A percentile compares a stretch with the other conserved stretches of the same genome.
phyloP scores from a whole-genome alignment of 306 rosid genomes.

The Castanea crenata region DNA sequence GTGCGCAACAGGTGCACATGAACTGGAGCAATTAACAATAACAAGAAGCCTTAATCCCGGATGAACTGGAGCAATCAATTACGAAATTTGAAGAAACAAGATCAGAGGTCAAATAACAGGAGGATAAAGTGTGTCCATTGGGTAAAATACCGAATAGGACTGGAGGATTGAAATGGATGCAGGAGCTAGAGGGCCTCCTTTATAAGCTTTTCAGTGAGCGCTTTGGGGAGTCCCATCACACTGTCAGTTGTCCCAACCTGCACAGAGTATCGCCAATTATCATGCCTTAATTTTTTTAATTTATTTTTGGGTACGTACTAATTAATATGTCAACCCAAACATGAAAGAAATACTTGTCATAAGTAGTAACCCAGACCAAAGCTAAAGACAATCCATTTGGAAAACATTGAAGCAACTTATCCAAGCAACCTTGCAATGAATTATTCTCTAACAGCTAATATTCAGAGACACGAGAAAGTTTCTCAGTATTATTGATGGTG shows the following conservation, averaged over 20 bases:
- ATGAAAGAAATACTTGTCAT: not conserved
- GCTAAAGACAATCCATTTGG: not conserved
- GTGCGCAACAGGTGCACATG: not conserved
- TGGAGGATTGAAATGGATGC: constrained; percentile 3
- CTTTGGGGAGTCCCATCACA: constrained; percentile 95
- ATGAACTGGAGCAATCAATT: not conserved
- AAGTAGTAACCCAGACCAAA: constrained; percentile 2
- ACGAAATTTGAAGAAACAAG: constrained; percentile 9
- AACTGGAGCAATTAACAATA: not conserved
- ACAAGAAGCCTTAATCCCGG: no score
- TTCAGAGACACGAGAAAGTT: not conserved
- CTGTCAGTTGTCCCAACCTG: constrained; percentile 96
- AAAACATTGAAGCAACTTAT: not conserved
- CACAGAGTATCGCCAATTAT: constrained; percentile 27
- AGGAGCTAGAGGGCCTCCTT: constrained; percentile 56
- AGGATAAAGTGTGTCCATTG: not conserved
- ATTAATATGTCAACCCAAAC: not conserved
- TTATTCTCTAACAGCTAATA: not conserved
- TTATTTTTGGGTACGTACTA: no score
- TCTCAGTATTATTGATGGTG: not conserved
- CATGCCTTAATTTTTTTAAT: no score
- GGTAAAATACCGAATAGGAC: constrained; percentile 16
- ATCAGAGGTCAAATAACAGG: constrained; percentile 7
- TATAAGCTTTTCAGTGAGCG: constrained; percentile 67
- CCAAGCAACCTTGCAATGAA: not conserved